A percentile compares a stretch with the other conserved stretches of the same genome.
Evolutionary conservation across 2,329 filamentous ascomycete genomes (phyloP).

Genomic region (Trichoderma simmonsii): DNA sequence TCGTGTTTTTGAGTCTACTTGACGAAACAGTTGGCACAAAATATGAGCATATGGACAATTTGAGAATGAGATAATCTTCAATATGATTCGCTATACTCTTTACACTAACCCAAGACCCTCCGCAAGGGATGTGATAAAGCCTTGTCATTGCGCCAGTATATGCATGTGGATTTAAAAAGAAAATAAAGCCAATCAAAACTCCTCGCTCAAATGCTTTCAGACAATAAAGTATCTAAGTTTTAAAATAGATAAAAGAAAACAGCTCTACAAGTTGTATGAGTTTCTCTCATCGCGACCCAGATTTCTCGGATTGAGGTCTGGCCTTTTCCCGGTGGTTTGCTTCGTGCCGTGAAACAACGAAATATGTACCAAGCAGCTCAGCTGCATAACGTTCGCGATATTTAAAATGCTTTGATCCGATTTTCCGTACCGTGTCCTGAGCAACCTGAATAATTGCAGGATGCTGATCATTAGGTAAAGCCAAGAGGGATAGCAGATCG

Average conservation of each 20-base stretch:
- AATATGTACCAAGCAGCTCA: conserved; percentile 26
- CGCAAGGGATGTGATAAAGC: background rate
- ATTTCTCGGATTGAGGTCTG: background rate
- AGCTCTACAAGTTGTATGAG: background rate
- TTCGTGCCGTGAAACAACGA: background rate
- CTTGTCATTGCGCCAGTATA: background rate
- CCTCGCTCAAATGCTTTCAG: background rate
- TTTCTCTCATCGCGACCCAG: background rate
- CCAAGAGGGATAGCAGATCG: conserved; percentile 15
- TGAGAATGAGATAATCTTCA: background rate
- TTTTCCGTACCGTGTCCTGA: conserved; percentile 15
- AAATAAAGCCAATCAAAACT: background rate
- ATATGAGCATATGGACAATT: background rate
- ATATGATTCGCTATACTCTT: background rate
- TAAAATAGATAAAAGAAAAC: background rate
- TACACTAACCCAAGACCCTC: background rate
- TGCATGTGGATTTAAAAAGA: background rate
- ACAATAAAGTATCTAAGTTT: background rate
- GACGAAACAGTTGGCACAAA: background rate
- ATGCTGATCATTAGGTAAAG: conserved; percentile 20
- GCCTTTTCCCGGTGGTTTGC: background rate
- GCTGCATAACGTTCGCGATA: conserved; percentile 25
- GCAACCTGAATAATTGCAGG: conserved; percentile 20
- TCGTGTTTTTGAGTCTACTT: background rate
- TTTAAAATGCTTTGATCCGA: conserved; percentile 21